phyloP scores from a whole-genome alignment of 2,329 filamentous ascomycete genomes.

The Cercospora zeina region DNA sequence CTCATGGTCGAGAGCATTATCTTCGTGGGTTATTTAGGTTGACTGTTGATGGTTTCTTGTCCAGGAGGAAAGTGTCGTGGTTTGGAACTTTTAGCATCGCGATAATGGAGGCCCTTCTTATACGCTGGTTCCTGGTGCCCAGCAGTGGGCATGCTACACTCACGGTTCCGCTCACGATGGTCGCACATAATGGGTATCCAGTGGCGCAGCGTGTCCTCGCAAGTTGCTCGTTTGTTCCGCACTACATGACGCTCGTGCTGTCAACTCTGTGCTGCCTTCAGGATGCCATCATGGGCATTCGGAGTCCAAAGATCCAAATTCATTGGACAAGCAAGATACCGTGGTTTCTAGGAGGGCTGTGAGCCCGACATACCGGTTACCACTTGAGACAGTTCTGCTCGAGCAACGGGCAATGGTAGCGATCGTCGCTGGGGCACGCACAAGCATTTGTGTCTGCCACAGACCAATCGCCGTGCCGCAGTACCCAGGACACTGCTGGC shows the following conservation, averaged over 20 bases:
- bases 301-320: background rate
- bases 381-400: background rate
- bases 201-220: background rate
- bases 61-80: background rate
- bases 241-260: background rate
- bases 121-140: background rate
- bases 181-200: background rate
- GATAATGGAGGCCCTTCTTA: background rate
- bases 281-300: background rate
- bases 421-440: background rate
- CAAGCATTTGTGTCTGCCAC: background rate
- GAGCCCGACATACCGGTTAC: background rate
- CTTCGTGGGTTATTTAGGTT: background rate
- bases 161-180: background rate
- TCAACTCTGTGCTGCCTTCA: background rate
- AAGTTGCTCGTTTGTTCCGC: background rate
- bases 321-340: slow-evolving; percentile 1
- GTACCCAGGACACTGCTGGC: background rate
- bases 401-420: background rate
- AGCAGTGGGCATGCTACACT: background rate
- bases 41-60: background rate
- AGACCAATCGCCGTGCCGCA: background rate
- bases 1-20: background rate
- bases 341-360: background rate
- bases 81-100: background rate